Conservation (phyloP, 2,329 filamentous ascomycete genomes). For the Aspergillus clavatus region DNA sequence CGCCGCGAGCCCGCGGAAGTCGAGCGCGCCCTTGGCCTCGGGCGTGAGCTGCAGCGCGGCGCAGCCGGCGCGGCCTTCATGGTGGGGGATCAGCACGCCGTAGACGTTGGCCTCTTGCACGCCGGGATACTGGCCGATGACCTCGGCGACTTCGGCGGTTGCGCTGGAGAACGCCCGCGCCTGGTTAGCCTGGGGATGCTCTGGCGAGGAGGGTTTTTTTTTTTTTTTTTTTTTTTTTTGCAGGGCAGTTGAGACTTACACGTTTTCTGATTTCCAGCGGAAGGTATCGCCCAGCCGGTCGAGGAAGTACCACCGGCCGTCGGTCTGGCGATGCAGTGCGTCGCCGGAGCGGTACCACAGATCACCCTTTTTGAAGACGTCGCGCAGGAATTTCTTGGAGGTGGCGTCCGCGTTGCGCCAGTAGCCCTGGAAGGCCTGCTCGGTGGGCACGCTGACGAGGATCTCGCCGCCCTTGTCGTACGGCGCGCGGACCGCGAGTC, state of each 20-base stretch:
- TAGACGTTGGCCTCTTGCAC: constrained; percentile 66
- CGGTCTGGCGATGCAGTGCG: constrained; percentile 55
- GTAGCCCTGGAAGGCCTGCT: constrained; percentile 63
- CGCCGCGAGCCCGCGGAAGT: constrained; percentile 56
- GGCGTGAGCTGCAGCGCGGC: constrained; percentile 54
- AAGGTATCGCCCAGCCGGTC: constrained; percentile 70
- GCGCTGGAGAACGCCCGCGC: too few species aligned
- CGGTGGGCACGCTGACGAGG: constrained; percentile 56
- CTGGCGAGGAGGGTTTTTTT: too few species aligned
- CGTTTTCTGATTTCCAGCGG: constrained; percentile 68
- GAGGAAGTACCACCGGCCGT: constrained; percentile 66
- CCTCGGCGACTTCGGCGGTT: constrained; percentile 62
- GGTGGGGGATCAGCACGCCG: constrained; percentile 59
- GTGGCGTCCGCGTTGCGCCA: constrained; percentile 64
- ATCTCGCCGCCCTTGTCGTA: constrained; percentile 73
- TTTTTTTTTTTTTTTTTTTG: too few species aligned
- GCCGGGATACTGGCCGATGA: constrained; percentile 55
- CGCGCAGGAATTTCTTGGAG: constrained; percentile 57
- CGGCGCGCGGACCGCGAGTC: constrained; percentile 58
- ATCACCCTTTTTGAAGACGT: constrained; percentile 65
- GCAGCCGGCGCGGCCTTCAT: constrained; percentile 65
- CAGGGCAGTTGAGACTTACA: constrained; percentile 35
- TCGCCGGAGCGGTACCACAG: constrained; percentile 66
- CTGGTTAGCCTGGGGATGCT: too few species aligned
- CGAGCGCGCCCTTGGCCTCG: constrained; percentile 46